Conservation (phyloP, 139 green algal genomes). For the Tetradesmus obliquus region DNA sequence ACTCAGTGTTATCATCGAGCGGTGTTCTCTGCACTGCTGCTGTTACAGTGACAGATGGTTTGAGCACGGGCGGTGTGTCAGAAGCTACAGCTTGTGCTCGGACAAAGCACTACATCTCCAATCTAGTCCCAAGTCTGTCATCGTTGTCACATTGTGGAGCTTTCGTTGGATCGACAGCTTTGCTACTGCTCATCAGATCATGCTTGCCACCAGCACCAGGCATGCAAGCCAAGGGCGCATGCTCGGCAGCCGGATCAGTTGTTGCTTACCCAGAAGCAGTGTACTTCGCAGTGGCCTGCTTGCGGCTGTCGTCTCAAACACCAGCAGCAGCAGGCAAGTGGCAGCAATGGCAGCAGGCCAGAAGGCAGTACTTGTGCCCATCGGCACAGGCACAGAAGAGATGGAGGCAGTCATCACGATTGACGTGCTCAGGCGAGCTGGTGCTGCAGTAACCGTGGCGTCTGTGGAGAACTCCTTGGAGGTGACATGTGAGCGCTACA, state of each 20-base stretch:
- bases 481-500: slow-evolving; percentile 49
- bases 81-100: not conserved
- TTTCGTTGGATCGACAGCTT: not conserved
- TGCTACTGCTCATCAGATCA: not conserved
- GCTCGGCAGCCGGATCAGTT: not conserved
- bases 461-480: slow-evolving; percentile 77
- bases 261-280: slow-evolving; percentile 14
- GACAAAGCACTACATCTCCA: too few relatives aligned
- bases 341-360: slow-evolving; percentile 11
- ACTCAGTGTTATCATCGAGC: too few relatives aligned
- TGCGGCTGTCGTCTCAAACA: not conserved
- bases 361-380: slow-evolving; percentile 40
- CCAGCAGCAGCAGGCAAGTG: not conserved
- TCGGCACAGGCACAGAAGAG: slow-evolving; percentile 78
- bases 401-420: slow-evolving; percentile 92
- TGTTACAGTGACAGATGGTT: not conserved
- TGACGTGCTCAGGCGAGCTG: slow-evolving; percentile 92
- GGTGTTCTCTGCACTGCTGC: not conserved
- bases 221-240: not conserved
- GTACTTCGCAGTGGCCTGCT: not conserved
- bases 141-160: too few relatives aligned
- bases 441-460: slow-evolving; percentile 82
- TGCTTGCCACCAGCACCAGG: slow-evolving; percentile 16
- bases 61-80: not conserved
- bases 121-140: too few relatives aligned